These are phyloP conservation scores for Beta vulgaris DNA, from an alignment of 148 eudicot genomes.

Conservation along the genomic window DNA sequence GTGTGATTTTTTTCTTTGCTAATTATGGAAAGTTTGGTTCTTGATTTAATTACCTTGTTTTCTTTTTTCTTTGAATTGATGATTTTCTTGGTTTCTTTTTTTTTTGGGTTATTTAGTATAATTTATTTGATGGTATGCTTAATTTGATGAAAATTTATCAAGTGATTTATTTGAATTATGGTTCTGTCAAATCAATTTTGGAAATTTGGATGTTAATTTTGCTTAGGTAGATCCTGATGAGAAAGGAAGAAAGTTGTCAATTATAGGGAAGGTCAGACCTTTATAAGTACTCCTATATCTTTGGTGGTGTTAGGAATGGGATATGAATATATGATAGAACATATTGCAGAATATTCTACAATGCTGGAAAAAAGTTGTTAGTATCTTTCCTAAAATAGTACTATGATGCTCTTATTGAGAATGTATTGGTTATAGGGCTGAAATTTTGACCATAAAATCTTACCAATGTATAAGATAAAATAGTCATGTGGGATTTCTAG, in stretches of 20 bases:
- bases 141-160: not conserved
- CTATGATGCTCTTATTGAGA: no score
- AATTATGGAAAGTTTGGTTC: not conserved
- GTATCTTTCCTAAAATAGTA: no score
- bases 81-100: not conserved
- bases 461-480: no score
- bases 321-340: no score
- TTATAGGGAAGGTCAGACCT: not conserved
- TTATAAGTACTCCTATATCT: no score
- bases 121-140: not conserved
- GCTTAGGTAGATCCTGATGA: not conserved
- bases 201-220: not conserved
- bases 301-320: no score
- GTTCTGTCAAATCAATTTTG: not conserved
- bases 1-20: conserved; percentile 3
- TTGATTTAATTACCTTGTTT: not conserved
- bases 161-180: not conserved
- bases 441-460: no score
- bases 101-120: not conserved
- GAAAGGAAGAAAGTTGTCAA: not conserved
- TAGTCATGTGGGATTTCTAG: no score
- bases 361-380: not conserved
- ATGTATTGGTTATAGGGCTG: no score
- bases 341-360: not conserved
- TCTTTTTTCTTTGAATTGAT: not conserved